These are phyloP conservation scores for Yarrowia yakushimensis DNA, from an alignment of 805 yeast species.

Conservation along the genomic window DNA sequence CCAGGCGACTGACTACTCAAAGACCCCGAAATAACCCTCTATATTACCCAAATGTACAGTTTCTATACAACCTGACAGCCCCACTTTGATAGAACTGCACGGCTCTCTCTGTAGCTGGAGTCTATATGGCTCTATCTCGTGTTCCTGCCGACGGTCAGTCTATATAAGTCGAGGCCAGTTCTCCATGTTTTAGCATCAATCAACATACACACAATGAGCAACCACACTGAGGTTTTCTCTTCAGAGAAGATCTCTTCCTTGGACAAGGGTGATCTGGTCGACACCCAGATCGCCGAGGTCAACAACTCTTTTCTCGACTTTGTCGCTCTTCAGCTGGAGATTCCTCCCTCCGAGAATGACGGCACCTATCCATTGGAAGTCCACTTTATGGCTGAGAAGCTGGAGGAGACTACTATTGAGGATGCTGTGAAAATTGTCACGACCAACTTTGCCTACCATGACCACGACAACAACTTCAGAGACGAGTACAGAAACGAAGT, in stretches of 20 bases:
- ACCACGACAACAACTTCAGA: conserved; percentile 49
- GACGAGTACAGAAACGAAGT: conserved; percentile 35
- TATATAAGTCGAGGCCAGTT: not conserved
- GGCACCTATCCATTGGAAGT: conserved; percentile 26
- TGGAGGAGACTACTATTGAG: conserved; percentile 38
- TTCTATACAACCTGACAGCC: not conserved
- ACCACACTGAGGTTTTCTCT: conserved; percentile 7
- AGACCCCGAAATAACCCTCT: too few species aligned
- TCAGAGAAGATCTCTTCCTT: not conserved
- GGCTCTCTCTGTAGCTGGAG: not conserved
- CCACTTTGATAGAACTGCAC: not conserved
- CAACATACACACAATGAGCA: not conserved
- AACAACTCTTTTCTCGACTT: not conserved
- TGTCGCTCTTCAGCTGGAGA: not conserved
- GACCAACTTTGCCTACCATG: conserved; percentile 43
- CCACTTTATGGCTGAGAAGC: conserved; percentile 44
- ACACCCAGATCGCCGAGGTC: not conserved
- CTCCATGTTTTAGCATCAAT: not conserved
- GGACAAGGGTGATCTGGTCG: not conserved
- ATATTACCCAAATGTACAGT: too few species aligned
- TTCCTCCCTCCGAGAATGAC: not conserved
- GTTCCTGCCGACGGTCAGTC: not conserved
- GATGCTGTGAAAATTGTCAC: conserved; percentile 44
- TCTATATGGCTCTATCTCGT: not conserved
- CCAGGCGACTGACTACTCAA: not conserved